Percentiles rank a stretch among this genome's conserved stretches.
phyloP scores from a whole-genome alignment of 2,329 filamentous ascomycete species.

The Cladosporium sphaerospermum region DNA sequence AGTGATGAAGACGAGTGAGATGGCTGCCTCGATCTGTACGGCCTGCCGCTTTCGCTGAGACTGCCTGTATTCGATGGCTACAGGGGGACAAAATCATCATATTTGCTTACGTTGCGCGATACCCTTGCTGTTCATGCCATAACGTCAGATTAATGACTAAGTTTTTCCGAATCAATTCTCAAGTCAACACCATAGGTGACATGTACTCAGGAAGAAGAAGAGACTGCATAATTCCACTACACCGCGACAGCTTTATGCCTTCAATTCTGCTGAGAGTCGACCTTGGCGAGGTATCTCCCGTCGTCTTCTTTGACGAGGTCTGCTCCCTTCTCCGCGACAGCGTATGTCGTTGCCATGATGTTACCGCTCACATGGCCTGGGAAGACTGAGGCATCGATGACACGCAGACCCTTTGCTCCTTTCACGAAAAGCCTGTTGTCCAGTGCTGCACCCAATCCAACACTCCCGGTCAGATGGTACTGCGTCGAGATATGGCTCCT shows the following conservation, averaged over 20 bases:
- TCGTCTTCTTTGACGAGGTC: slow-evolving; percentile 30
- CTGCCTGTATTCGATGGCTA: background rate
- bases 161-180: too few relatives aligned
- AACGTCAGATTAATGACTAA: too few relatives aligned
- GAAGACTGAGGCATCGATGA: slow-evolving; percentile 33
- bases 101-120: slow-evolving; percentile 6
- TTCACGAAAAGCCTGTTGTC: slow-evolving; percentile 33
- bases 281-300: slow-evolving; percentile 18
- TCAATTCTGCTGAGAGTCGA: slow-evolving; percentile 10
- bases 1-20: slow-evolving; percentile 47
- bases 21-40: background rate
- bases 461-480: slow-evolving; percentile 38
- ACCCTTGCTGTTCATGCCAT: background rate
- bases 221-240: too few relatives aligned
- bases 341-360: slow-evolving; percentile 26
- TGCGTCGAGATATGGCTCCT: slow-evolving; percentile 17
- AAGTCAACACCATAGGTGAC: too few relatives aligned
- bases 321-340: slow-evolving; percentile 28
- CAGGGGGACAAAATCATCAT: background rate
- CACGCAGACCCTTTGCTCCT: slow-evolving; percentile 31
- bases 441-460: slow-evolving; percentile 31
- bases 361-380: slow-evolving; percentile 29
- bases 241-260: background rate
- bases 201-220: too few relatives aligned
- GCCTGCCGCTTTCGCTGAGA: background rate